Base-by-base conservation (phyloP, 2,329 filamentous ascomycete species). In the Metarhizium rileyi region DNA sequence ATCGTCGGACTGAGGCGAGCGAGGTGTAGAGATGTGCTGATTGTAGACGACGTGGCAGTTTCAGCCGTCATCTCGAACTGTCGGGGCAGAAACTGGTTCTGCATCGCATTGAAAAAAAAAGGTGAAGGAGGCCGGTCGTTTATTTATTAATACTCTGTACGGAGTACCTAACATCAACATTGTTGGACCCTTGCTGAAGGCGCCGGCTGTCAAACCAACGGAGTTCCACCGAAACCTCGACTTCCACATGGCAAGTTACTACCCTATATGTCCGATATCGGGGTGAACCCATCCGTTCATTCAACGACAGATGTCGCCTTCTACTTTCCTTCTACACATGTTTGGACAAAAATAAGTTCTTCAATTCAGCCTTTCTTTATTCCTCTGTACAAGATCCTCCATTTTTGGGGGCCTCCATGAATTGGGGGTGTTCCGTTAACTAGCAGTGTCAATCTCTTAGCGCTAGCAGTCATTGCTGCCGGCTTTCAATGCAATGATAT, bases 391-490 rank as follows among this genome's bases (percentile, higher is more conserved):
- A 60, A 66, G 16, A 68, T 53, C 1, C 2, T 63, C 66, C 65
- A 70, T 69, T 56, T 64, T 66, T 44, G 41, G 49, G 68, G 69
- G 0, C 66, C 68, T 0, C 20, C 55, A 41, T 67, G 61, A 20
- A 54, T 61, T 5, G 67, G 66, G 48, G 68, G 66, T 0, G 53
- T 64, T 35, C 62, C 63, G 60, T 7, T 56, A 48, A 4, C 60
- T 59, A 6, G 61, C 60, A 16, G 54, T 53, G 7, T 57, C 16
- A n/a, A 66, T 48, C 46, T 66, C 57, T 16, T 60, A 52, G 50
- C 63, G 55, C 27, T 61, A 61, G 27, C 65, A 66, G 53, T 72
- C 69, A 52, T 71, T 71, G 14, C 68, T 66, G 2, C 69, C 69
- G 7, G 57, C 63, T 50, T 71, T 68, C 50, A 71, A 51, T 7